phyloP scores from a whole-genome alignment of 176 grass and related monocot genomes.

The Raddia distichophylla region DNA sequence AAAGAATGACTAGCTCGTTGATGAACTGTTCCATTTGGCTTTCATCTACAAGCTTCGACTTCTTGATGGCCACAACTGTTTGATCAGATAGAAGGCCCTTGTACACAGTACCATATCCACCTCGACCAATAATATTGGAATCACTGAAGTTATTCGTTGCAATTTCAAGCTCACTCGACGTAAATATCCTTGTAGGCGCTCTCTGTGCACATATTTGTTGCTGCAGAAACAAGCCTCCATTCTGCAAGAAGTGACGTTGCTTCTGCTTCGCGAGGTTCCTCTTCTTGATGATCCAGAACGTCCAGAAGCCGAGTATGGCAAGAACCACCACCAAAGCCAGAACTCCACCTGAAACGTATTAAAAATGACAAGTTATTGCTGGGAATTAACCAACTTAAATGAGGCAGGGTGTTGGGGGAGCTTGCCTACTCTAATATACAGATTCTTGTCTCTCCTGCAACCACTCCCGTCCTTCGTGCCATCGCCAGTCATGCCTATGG shows the following conservation, averaged over 20 bases:
- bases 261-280: constrained; percentile 37
- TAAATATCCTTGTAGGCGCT: constrained; percentile 40
- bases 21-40: constrained; percentile 58
- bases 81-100: constrained; percentile 41
- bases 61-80: constrained; percentile 55
- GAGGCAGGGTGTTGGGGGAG: neutral
- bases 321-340: constrained; percentile 26
- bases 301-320: constrained; percentile 6
- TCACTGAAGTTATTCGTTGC: constrained; percentile 51
- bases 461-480: constrained; percentile 24
- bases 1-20: constrained; percentile 56
- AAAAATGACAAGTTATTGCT: neutral
- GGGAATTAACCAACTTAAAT: neutral
- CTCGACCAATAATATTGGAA: constrained; percentile 42
- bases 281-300: constrained; percentile 30
- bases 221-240: constrained; percentile 47
- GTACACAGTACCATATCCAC: constrained; percentile 61
- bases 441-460: constrained; percentile 16
- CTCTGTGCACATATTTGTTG: constrained; percentile 36
- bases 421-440: constrained; percentile 20
- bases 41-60: constrained; percentile 47
- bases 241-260: constrained; percentile 48
- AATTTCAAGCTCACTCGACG: constrained; percentile 38
- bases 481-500: constrained; percentile 8
- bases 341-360: constrained; percentile 32